phyloP scores from a whole-genome alignment of 2,329 filamentous ascomycete species.

The Fusarium mundagurra region DNA sequence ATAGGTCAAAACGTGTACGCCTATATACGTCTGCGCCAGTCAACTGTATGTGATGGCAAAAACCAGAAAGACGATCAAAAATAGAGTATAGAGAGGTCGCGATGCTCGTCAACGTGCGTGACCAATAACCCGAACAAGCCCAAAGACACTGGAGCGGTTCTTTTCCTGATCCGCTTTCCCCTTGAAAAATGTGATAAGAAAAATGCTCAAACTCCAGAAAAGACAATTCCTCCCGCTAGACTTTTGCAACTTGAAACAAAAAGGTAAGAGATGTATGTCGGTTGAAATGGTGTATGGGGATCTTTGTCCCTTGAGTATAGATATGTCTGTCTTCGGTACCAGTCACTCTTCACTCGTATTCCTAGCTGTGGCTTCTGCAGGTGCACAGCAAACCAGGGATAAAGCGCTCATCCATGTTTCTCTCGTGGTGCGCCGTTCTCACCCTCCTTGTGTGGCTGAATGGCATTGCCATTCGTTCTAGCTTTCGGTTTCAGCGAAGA shows the following conservation, averaged over 20 bases:
- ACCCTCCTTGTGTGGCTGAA: conserved; percentile 16
- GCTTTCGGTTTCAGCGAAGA: conserved; percentile 27
- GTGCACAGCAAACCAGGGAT: neutral
- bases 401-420: conserved; percentile 29
- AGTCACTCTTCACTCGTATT: conserved; percentile 4
- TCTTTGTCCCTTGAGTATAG: neutral
- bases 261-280: conserved; percentile 3
- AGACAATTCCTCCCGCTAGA: conserved; percentile 28
- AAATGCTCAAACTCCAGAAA: conserved; percentile 23
- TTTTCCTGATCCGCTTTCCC: conserved; percentile 19
- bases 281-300: neutral
- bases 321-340: neutral
- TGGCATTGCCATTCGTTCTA: conserved; percentile 28
- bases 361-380: neutral
- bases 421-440: conserved; percentile 29
- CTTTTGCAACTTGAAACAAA: conserved; percentile 25
- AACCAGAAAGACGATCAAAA: neutral
- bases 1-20: conserved; percentile 27
- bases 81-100: neutral
- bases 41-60: conserved; percentile 3
- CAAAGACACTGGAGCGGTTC: conserved; percentile 6
- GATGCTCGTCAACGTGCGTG: neutral
- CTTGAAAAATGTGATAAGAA: conserved; percentile 4
- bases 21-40: conserved; percentile 9
- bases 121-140: conserved; percentile 5